phyloP scores from a whole-genome alignment of 139 green algal genomes.

The Edaphochlamys debaryana region DNA sequence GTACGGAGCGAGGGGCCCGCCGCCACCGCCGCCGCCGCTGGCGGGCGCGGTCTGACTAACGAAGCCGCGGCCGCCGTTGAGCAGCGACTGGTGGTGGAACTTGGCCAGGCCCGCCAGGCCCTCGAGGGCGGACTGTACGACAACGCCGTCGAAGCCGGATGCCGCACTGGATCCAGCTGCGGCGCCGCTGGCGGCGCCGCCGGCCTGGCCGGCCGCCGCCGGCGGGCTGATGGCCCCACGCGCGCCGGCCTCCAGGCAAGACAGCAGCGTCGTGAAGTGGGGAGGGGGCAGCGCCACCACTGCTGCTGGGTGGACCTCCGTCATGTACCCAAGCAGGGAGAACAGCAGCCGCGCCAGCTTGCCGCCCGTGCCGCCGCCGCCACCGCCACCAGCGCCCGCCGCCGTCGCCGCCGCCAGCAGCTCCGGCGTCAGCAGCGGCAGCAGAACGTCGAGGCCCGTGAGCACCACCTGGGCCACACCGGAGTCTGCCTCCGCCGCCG shows the following conservation, averaged over 20 bases:
- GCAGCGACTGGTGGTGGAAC: conserved; percentile 36
- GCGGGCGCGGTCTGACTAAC: background rate
- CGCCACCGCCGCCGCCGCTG: conserved; percentile 60
- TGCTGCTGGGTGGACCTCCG: conserved; percentile 77
- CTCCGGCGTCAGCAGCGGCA: conserved; percentile 83
- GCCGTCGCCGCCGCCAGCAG: conserved; percentile 63
- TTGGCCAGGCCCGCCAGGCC: conserved; percentile 23
- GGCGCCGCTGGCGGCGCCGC: conserved; percentile 15
- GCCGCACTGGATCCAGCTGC: too few relatives aligned
- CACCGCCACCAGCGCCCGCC: conserved; percentile 5
- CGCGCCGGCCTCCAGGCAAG: conserved; percentile 57
- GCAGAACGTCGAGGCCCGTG: conserved; percentile 78
- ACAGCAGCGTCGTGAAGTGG: conserved; percentile 72
- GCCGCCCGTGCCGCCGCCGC: conserved; percentile 58
- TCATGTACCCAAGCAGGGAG: conserved; percentile 79
- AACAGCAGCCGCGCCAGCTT: conserved; percentile 88
- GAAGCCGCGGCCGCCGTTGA: conserved; percentile 28
- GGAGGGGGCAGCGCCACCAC: conserved; percentile 66
- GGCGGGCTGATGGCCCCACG: background rate
- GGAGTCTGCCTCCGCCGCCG: background rate
- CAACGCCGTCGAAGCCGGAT: conserved; percentile 33
- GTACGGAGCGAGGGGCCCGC: conserved; percentile 30
- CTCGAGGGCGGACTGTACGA: conserved; percentile 64
- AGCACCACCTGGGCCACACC: conserved; percentile 69
- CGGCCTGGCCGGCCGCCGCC: background rate